These are phyloP conservation scores for Dryas drummondii DNA, from an alignment of 306 rosid species.

Conservation along the genomic window DNA sequence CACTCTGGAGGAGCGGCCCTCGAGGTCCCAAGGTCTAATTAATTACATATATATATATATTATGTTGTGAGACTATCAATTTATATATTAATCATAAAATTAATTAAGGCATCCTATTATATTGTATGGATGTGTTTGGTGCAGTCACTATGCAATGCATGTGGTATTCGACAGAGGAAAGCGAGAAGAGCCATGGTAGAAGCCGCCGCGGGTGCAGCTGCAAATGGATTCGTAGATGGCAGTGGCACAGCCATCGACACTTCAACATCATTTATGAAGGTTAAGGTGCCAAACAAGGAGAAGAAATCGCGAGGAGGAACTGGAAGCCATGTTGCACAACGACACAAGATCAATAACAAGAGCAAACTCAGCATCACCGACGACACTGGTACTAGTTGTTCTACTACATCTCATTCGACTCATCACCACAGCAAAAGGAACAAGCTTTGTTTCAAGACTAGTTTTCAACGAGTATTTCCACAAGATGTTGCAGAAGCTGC, in stretches of 20 bases:
- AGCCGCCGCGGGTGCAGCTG: conserved; percentile 46
- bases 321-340: conserved; percentile 25
- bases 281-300: conserved; percentile 42
- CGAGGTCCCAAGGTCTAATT: conserved; percentile 79
- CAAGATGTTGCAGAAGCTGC: conserved; percentile 72
- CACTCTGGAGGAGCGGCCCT: conserved; percentile 98
- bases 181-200: conserved; percentile 75
- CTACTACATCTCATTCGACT: neutral
- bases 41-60: neutral
- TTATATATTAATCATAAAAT: no score
- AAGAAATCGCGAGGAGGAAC: conserved; percentile 37
- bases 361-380: conserved; percentile 19
- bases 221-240: conserved; percentile 20
- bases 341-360: conserved; percentile 33
- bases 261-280: conserved; percentile 18
- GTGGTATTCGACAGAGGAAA: conserved; percentile 87
- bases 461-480: conserved; percentile 48
- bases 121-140: conserved; percentile 6
- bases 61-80: neutral
- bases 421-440: neutral
- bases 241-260: neutral
- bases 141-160: conserved; percentile 97
- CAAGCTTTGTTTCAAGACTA: conserved; percentile 17
- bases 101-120: no score
- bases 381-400: neutral